These are phyloP conservation scores for Chloranthus sessilifolius DNA, from an alignment of 164 flowering plant species.

Conservation along the genomic window DNA sequence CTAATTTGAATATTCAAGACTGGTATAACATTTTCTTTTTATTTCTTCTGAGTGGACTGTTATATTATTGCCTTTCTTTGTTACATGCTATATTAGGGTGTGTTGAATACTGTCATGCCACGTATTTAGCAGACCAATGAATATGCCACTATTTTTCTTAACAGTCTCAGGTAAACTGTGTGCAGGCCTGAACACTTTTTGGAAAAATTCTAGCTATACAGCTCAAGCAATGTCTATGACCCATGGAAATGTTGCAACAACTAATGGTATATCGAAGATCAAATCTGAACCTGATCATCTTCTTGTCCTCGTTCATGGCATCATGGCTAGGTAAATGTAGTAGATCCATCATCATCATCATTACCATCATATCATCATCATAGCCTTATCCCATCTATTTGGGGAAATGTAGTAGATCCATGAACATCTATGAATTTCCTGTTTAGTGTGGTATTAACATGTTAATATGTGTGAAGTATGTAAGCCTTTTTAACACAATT, in stretches of 20 bases:
- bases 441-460: neutral
- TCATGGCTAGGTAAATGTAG: conserved; percentile 71
- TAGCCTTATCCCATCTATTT: too few species aligned
- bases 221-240: conserved; percentile 55
- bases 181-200: conserved; percentile 43
- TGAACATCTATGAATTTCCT: neutral
- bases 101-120: neutral
- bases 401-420: neutral
- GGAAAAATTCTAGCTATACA: conserved; percentile 33
- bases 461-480: neutral
- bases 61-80: too few species aligned
- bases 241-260: conserved; percentile 38
- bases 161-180: conserved; percentile 11
- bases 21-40: too few species aligned
- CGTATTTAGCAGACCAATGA: neutral
- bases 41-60: too few species aligned
- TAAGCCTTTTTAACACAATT: too few species aligned
- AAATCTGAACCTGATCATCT: conserved; percentile 84
- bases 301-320: conserved; percentile 96
- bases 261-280: conserved; percentile 20
- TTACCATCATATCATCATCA: too few species aligned
- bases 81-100: neutral
- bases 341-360: neutral
- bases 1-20: too few species aligned
- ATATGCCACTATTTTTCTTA: conserved; percentile 3